Evolutionary conservation across 2,329 filamentous ascomycete species (phyloP), one percentile per base, ranked within the genome.

Genomic region (Cladophialophora bantiana): DNA sequence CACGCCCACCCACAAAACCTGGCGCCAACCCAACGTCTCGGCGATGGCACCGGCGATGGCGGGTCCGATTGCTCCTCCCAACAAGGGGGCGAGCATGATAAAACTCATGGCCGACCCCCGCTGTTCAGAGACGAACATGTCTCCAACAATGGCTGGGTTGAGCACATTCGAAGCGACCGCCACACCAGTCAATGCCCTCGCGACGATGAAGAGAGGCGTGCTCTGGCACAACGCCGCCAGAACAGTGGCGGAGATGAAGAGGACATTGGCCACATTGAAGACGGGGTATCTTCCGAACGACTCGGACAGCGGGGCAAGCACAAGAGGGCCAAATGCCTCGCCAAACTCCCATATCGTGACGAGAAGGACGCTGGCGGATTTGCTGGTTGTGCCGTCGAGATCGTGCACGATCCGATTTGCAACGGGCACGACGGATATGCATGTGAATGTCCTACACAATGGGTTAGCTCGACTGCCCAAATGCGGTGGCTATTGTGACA

Each of bases 121-220:
- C 73, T 85, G 78, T 63, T 89, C 87, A 0, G 82, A 78, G 1
- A 78, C 75, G 73, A 89, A 89, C 69, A 89, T 84, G 73, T 90
- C 88, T 31, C 87, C 88, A 18, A 90, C 83, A 60, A 90, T 86
- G 31, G 87, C 85, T 0, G 88, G 88, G 68, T 84, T 87, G 18
- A 90, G 79, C 7, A 89, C 87, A 69, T 88, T 81, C 3, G 79
- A 78, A 20, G 80, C 78, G 4, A 83, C 81, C 50, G 79, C 76
- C 36, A 79, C 70, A 48, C 80, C 79, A 52, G 82, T 81, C 66
- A 84, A 76, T 70, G 79, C 80, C 45, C 82, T 71, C 0, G 79
- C 77, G 7, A 75, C 75, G 58, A 83, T 82, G 66, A 83, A 75
- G 4, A 82, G 63, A 1, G 72, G 64, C 4, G 77, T 76, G 62